Percentiles rank a stretch among this genome's conserved stretches.
Evolutionary conservation across 2,329 filamentous ascomycete species (phyloP).

Genomic region (Thermothelomyces thermophilus): DNA sequence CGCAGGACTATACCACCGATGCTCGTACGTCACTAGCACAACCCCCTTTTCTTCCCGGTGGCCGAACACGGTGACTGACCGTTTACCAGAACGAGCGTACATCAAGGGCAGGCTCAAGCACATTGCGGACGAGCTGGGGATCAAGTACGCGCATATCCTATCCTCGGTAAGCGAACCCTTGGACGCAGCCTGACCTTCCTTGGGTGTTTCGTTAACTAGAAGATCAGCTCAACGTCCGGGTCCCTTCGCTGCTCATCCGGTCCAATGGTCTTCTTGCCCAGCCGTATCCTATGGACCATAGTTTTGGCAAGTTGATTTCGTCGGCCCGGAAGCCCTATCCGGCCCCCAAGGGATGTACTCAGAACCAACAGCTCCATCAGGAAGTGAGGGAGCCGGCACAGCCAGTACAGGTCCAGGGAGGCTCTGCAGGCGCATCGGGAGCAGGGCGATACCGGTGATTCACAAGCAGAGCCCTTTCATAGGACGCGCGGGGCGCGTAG

Average conservation of each 20-base stretch:
- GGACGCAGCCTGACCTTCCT: neutral
- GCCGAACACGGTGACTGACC: too few species aligned
- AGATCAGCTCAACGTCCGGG: slow-evolving; percentile 47
- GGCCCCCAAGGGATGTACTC: slow-evolving; percentile 29
- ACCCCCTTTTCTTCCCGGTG: neutral
- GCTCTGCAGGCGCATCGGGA: neutral
- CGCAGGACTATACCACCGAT: slow-evolving; percentile 54
- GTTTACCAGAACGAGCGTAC: slow-evolving; percentile 44
- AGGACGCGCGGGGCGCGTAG: too few species aligned
- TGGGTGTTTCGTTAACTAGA: neutral
- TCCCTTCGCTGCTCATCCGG: slow-evolving; percentile 57
- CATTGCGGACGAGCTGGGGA: slow-evolving; percentile 50
- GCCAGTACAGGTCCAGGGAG: slow-evolving; percentile 36
- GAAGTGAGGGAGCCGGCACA: slow-evolving; percentile 42
- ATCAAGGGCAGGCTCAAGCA: slow-evolving; percentile 46
- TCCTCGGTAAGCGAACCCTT: slow-evolving; percentile 39
- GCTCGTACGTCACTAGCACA: slow-evolving; percentile 29
- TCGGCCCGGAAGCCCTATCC: slow-evolving; percentile 34
- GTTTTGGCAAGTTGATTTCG: slow-evolving; percentile 40
- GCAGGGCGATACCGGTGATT: slow-evolving; percentile 29
- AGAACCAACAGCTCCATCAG: slow-evolving; percentile 42
- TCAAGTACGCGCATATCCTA: slow-evolving; percentile 52
- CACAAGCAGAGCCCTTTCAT: slow-evolving; percentile 9
- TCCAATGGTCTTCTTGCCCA: slow-evolving; percentile 44
- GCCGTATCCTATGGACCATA: slow-evolving; percentile 36